Base-by-base conservation (phyloP, 345 rosid genomes). In the Balakata baccata region DNA sequence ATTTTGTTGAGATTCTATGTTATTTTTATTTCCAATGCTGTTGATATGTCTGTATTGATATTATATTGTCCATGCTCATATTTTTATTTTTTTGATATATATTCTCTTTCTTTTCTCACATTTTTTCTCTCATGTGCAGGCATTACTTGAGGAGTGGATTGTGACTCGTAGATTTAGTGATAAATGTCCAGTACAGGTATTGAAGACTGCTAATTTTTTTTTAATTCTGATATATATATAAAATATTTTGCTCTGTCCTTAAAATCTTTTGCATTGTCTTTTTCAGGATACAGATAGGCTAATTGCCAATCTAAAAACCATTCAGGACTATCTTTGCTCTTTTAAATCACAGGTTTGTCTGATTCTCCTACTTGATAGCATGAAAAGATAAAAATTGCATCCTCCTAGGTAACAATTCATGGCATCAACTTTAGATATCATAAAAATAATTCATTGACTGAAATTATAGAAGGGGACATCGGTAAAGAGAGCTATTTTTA, bases 111-210 rank as follows among this genome's bases (percentile, higher is more conserved):
- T 29, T 66, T 54, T 64, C 53, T 66, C 20, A 37, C 1, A 18
- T 5, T 14, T 72, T 68, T 41, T 41, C 37, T 58, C 66, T 38
- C 57, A 4, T 69, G 65, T 80, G 78, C 82, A 96, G 98, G 95
- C 98, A 68, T 86, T 93, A 81, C 82, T 96, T 53, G 99, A 96
- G 83, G 99, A 96, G 81, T 90, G 97, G 96, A 84, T 90, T 80
- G 80, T 89, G 61, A 81, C 92, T 16, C 89, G 86, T 66, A 81
- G 89, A 71, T 85, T 80, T 50, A 75, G 89, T 69, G 90, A 87
- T 70, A 87, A 89, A 72, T 81, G 80, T 84, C 85, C 85, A 73
- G 82, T 87, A 11, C 85, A 85, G 94, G 98, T 93, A 83, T 29
- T 58, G 45, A 16, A 41, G 52, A 38, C 66, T 70, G 41, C 51